phyloP scores from a whole-genome alignment of 1,139 yeast species.

The Magnusiomyces magnusii region DNA sequence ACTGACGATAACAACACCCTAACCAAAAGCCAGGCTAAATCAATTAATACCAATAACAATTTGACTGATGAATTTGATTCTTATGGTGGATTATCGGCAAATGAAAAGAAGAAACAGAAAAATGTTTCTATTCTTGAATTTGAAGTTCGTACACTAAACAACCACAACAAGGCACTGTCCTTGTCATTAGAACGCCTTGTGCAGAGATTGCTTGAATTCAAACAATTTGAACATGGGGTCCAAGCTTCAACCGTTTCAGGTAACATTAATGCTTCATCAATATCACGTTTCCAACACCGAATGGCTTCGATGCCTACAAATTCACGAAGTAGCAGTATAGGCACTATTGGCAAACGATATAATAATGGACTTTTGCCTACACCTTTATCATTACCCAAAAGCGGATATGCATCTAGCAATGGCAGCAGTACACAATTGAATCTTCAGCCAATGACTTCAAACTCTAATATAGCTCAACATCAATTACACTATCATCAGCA shows the following conservation, averaged over 20 bases:
- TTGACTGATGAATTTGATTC: neutral
- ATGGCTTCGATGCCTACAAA: constrained; percentile 14
- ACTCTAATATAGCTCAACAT: too few species aligned
- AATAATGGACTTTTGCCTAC: neutral
- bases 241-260: constrained; percentile 17
- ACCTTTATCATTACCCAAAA: neutral
- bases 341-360: neutral
- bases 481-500: neutral
- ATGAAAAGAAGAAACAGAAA: neutral
- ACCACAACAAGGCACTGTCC: constrained; percentile 13
- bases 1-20: neutral
- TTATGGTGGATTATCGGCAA: neutral
- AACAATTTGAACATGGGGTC: constrained; percentile 28
- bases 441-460: neutral
- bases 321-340: neutral
- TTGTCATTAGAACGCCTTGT: constrained; percentile 29
- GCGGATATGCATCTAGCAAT: constrained; percentile 3
- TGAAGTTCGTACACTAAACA: constrained; percentile 1
- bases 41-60: neutral
- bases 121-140: constrained; percentile 6
- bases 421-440: neutral
- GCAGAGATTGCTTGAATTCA: constrained; percentile 29
- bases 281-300: constrained; percentile 27
- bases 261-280: constrained; percentile 20
- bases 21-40: neutral